Percentiles rank a stretch among this genome's conserved stretches.
Evolutionary conservation across 2,329 filamentous ascomycete species (phyloP).

Genomic region (Cordyceps javanica): DNA sequence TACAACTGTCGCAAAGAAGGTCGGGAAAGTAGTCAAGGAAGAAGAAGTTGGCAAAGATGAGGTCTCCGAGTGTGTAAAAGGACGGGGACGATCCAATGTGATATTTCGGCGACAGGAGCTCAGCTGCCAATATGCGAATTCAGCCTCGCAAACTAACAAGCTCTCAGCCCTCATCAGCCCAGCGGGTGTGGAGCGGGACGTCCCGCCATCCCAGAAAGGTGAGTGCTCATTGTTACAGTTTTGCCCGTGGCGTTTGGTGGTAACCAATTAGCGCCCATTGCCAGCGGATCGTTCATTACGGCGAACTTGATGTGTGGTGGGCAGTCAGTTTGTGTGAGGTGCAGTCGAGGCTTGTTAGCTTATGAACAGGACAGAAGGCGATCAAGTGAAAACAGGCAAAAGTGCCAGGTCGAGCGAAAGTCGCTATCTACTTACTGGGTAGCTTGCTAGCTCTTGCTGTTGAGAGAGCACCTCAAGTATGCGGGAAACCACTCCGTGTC

Average conservation of each 20-base stretch:
- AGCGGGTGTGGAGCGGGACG: conserved; percentile 4
- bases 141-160: conserved; percentile 4
- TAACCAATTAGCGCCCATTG: neutral
- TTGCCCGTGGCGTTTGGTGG: neutral
- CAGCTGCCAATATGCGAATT: neutral
- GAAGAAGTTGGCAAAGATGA: too few relatives aligned
- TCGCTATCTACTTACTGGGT: neutral
- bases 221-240: neutral
- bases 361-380: too few relatives aligned
- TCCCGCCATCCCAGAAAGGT: neutral
- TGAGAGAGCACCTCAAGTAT: neutral
- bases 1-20: too few relatives aligned
- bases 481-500: neutral
- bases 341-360: too few relatives aligned
- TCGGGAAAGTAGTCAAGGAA: too few relatives aligned
- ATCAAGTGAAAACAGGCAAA: too few relatives aligned
- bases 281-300: too few relatives aligned
- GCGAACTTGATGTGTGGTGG: too few relatives aligned
- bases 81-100: neutral
- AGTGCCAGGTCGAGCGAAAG: neutral
- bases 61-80: neutral
- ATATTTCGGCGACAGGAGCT: neutral
- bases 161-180: neutral
- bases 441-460: too few relatives aligned
- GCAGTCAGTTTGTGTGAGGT: too few relatives aligned